These are phyloP conservation scores for Pholiota conissans DNA, from an alignment of 768 basidiomycete species.

Conservation along the genomic window DNA sequence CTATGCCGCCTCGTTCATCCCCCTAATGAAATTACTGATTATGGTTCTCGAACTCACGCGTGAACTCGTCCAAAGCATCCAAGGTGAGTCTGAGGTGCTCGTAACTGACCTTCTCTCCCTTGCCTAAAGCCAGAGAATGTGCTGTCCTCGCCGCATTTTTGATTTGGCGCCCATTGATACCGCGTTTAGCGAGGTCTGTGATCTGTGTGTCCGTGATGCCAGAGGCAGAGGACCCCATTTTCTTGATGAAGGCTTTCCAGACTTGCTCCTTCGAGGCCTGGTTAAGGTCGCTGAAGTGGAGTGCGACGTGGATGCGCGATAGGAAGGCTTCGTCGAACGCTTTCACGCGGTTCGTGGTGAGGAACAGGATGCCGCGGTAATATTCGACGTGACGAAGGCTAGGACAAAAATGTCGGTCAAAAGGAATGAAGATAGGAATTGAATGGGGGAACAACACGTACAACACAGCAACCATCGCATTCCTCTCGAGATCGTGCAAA, in stretches of 20 bases:
- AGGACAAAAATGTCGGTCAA: conserved; percentile 15
- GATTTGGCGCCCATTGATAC: conserved; percentile 66
- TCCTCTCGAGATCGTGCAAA: conserved; percentile 61
- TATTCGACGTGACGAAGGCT: conserved; percentile 59
- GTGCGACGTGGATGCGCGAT: conserved; percentile 64
- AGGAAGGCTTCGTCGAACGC: conserved; percentile 71
- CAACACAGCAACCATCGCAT: conserved; percentile 75
- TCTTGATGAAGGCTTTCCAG: conserved; percentile 61
- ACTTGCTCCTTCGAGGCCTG: conserved; percentile 55
- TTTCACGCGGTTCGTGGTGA: conserved; percentile 57
- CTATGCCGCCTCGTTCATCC: too few species aligned
- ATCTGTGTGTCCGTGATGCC: conserved; percentile 43
- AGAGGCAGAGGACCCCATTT: conserved; percentile 36
- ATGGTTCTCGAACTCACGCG: conserved; percentile 38
- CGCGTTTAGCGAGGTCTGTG: conserved; percentile 43
- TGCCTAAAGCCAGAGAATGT: conserved; percentile 53
- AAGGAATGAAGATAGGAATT: not conserved
- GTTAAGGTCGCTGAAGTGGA: conserved; percentile 62
- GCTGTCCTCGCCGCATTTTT: conserved; percentile 71
- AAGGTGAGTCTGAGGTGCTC: conserved; percentile 56
- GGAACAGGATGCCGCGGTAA: conserved; percentile 56
- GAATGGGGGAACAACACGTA: conserved; percentile 21
- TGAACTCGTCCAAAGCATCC: conserved; percentile 65
- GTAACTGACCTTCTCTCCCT: conserved; percentile 46
- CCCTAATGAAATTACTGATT: too few species aligned